phyloP scores from a whole-genome alignment of 2,329 filamentous ascomycete genomes.

The Aspergillus flavus region DNA sequence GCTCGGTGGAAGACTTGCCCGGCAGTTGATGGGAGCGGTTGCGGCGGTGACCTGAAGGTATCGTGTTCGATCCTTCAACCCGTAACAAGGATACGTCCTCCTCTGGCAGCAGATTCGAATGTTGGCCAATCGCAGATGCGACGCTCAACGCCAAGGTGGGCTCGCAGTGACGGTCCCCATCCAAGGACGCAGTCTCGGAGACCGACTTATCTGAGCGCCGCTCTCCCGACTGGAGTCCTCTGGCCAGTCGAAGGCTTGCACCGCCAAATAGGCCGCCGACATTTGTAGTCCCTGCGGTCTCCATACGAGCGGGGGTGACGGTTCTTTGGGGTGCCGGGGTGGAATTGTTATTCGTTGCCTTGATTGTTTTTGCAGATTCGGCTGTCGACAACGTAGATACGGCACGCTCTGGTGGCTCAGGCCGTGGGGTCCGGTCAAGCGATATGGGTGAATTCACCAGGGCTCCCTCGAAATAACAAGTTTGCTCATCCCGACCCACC shows the following conservation, averaged over 20 bases:
- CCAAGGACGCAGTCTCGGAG: constrained; percentile 39
- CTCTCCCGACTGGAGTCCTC: constrained; percentile 40
- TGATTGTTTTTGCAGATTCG: constrained; percentile 50
- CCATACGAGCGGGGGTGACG: constrained; percentile 32
- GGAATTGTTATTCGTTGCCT: constrained; percentile 34
- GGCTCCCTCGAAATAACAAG: constrained; percentile 40
- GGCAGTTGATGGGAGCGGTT: constrained; percentile 41
- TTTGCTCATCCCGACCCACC: constrained; percentile 44
- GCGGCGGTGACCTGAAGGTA: constrained; percentile 34
- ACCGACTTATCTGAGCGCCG: constrained; percentile 37
- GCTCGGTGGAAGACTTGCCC: constrained; percentile 34
- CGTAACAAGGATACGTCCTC: constrained; percentile 19
- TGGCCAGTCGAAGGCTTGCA: constrained; percentile 39
- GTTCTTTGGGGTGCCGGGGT: constrained; percentile 27
- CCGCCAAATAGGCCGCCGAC: constrained; percentile 45
- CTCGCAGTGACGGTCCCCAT: constrained; percentile 40
- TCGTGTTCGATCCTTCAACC: constrained; percentile 13
- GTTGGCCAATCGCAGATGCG: constrained; percentile 46
- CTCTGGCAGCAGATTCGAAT: constrained; percentile 39
- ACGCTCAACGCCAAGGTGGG: constrained; percentile 49
- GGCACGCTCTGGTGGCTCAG: constrained; percentile 42
- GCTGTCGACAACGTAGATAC: constrained; percentile 49
- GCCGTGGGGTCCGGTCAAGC: constrained; percentile 34
- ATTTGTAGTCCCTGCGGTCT: constrained; percentile 35
- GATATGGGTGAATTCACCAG: constrained; percentile 23